These are phyloP conservation scores for Geranium incanum DNA, from an alignment of 441 rosid species.

Conservation along the genomic window DNA sequence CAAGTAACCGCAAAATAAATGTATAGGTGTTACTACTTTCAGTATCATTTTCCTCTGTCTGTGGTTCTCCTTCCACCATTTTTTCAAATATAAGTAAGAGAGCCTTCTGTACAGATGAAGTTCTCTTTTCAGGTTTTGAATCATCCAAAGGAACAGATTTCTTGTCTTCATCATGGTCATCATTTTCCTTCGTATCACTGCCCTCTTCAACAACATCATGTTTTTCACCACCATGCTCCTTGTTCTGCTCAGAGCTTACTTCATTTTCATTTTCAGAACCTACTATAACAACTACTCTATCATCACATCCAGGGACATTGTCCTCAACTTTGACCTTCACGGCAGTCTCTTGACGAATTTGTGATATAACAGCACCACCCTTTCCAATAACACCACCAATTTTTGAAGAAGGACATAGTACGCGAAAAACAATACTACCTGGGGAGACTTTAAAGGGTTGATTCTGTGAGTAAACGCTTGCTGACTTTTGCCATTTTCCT, in stretches of 20 bases:
- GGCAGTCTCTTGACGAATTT: constrained; percentile 52
- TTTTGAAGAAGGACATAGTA: constrained; percentile 43
- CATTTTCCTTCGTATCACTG: constrained; percentile 27
- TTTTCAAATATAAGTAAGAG: constrained; percentile 50
- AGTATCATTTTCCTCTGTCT: constrained; percentile 28
- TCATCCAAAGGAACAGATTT: constrained; percentile 28
- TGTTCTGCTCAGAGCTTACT: constrained; percentile 25
- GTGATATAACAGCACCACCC: constrained; percentile 36
- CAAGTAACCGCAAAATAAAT: constrained; percentile 45
- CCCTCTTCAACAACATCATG: constrained; percentile 25
- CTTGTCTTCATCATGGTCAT: constrained; percentile 27
- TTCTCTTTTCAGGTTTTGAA: constrained; percentile 28
- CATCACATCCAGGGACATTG: constrained; percentile 45
- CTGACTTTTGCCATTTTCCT: constrained; percentile 42
- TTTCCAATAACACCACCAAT: constrained; percentile 34
- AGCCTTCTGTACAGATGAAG: constrained; percentile 46
- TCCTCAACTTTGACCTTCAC: constrained; percentile 49
- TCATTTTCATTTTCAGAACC: constrained; percentile 33
- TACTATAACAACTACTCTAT: constrained; percentile 42
- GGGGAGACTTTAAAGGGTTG: constrained; percentile 24
- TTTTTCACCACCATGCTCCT: constrained; percentile 31
- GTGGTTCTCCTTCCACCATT: constrained; percentile 39
- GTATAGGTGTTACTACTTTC: constrained; percentile 32
- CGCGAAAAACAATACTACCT: constrained; percentile 30
- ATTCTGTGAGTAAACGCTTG: constrained; percentile 20